Evolutionary conservation across 768 basidiomycete species (phyloP).

Genomic region (Rubroboletus satanas): DNA sequence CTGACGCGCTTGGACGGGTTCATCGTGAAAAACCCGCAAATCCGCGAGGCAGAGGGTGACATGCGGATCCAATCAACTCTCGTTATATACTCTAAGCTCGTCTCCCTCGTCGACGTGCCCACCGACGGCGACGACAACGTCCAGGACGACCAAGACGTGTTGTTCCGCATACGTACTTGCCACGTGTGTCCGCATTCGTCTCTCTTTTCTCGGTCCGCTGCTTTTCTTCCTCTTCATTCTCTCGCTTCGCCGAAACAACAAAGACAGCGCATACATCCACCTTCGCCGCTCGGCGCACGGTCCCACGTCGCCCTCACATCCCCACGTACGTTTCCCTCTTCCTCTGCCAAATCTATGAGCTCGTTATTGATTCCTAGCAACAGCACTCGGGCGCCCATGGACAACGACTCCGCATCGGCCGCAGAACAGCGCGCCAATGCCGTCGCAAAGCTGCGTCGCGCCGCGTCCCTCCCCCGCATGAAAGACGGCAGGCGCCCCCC

Average conservation of each 20-base stretch:
- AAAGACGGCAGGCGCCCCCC: slow-evolving; percentile 86
- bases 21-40: slow-evolving; percentile 9
- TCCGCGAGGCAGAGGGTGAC: slow-evolving; percentile 26
- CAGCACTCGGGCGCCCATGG: slow-evolving; percentile 24
- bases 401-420: slow-evolving; percentile 40
- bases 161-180: background rate
- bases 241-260: background rate
- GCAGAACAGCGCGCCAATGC: slow-evolving; percentile 83
- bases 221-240: background rate
- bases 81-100: slow-evolving; percentile 12
- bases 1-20: slow-evolving; percentile 4
- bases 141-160: background rate
- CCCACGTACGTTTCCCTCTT: slow-evolving; percentile 4
- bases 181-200: slow-evolving; percentile 17
- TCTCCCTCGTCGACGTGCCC: background rate
- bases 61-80: slow-evolving; percentile 23
- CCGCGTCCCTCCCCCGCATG: slow-evolving; percentile 87
- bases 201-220: slow-evolving; percentile 6
- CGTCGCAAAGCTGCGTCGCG: slow-evolving; percentile 87
- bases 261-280: slow-evolving; percentile 14
- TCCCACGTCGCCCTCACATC: background rate
- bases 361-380: background rate
- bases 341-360: background rate
- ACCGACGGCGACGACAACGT: slow-evolving; percentile 1
- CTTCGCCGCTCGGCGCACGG: slow-evolving; percentile 1